Base-by-base conservation (phyloP, 2,329 filamentous ascomycete genomes). In the Proliferodiscus dingleyae region DNA sequence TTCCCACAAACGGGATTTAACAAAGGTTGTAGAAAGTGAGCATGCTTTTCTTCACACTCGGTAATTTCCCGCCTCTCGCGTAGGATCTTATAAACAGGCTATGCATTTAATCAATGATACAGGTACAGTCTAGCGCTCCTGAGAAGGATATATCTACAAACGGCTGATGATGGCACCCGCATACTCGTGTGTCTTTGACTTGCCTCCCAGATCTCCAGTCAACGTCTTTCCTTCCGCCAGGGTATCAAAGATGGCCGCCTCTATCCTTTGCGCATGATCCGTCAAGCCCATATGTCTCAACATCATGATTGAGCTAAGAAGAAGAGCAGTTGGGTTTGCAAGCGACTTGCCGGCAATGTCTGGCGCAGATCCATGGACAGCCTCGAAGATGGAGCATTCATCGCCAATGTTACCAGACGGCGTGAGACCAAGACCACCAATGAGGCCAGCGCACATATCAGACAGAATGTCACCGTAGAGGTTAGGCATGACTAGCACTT, bases 371-470 rank as follows among this genome's bases (percentile, higher is more conserved):
- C 91, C 91, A 78, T 98, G 93, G 63, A 98, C 93, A 63, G 93
- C 93, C 77, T 98, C 93, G 76, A 98, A 98, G 76, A 97, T 96
- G 68, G 89, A 95, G 85, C 89, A 97, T 77, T 95, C 87, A 72
- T 96, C 89, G 71, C 89, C 93, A 66, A 96, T 97, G 81, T 98
- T 98, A 65, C 91, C 93, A 30, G 91, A 97, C 56, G 93, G 93
- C 30, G 93, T 96, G 42, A 98, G 83, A 68, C 93, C 93, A 55
- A 98, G 86, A 71, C 93, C 93, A 68, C 93, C 93, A 64, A 98
- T 97, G 60, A 98, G 80, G 74, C 93, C 93, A 63, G 93, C 93
- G 77, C 93, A 97, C 89, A 97, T 95, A 71, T 98, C 93, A 65
- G 91, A 97, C 58, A 98, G 81, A 78, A 98, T 98, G 74, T 97